Percentiles rank a stretch among this genome's conserved stretches.
phyloP scores from a whole-genome alignment of 1,139 yeast species.

The Komagataea norvegica region DNA sequence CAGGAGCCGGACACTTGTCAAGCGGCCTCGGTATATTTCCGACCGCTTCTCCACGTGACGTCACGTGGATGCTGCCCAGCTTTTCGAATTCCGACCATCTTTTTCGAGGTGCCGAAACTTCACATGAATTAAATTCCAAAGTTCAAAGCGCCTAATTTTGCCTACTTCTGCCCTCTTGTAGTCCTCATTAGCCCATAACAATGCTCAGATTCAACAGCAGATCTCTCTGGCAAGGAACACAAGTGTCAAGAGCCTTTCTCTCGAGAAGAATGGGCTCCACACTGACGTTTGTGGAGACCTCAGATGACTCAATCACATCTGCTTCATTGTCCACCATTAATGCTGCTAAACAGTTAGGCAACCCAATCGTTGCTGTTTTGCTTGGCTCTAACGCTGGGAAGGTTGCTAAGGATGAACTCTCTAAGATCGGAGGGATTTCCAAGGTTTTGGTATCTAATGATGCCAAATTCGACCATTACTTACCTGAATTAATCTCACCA shows the following conservation, averaged over 20 bases:
- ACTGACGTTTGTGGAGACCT: conserved; percentile 64
- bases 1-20: too few species aligned
- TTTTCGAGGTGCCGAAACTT: too few species aligned
- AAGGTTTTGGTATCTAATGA: conserved; percentile 51
- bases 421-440: conserved; percentile 32
- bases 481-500: conserved; percentile 67
- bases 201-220: conserved; percentile 8
- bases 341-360: conserved; percentile 62
- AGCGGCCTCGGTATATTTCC: too few species aligned
- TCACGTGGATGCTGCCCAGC: too few species aligned
- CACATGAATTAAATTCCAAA: too few species aligned
- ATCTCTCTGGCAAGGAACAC: not conserved
- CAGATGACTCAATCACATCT: conserved; percentile 50
- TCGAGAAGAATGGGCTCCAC: conserved; percentile 48
- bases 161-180: too few species aligned
- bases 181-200: not conserved
- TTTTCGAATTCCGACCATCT: too few species aligned
- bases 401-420: conserved; percentile 35
- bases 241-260: not conserved
- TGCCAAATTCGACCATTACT: conserved; percentile 46
- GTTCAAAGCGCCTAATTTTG: too few species aligned
- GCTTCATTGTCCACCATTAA: conserved; percentile 61
- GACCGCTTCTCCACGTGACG: too few species aligned
- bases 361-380: conserved; percentile 59
- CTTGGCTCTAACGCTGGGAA: conserved; percentile 42